phyloP scores from a whole-genome alignment of 257 asterid species.

The Scutellaria minor region DNA sequence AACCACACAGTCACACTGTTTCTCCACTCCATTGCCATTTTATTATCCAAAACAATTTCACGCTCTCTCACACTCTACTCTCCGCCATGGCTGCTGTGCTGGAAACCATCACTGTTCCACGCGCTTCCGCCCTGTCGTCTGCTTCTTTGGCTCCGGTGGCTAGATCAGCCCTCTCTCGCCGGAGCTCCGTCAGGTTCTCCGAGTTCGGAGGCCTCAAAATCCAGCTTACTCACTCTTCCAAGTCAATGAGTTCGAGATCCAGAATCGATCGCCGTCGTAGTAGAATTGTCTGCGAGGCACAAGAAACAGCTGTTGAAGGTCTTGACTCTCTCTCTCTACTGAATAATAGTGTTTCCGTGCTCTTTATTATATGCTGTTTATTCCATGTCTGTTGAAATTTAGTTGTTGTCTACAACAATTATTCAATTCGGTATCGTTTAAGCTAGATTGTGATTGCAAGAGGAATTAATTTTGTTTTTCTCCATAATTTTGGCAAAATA shows the following conservation, averaged over 20 bases:
- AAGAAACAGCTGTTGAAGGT: constrained; percentile 73
- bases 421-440: neutral
- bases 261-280: constrained; percentile 48
- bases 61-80: no score
- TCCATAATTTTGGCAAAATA: no score
- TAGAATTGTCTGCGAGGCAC: constrained; percentile 83
- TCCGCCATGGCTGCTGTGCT: constrained; percentile 69
- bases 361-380: neutral
- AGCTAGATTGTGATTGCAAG: neutral
- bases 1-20: no score
- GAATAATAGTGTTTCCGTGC: neutral
- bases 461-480: neutral
- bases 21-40: no score
- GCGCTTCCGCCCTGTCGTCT: constrained; percentile 61
- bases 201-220: constrained; percentile 67
- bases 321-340: neutral
- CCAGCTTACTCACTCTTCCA: constrained; percentile 54
- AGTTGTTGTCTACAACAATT: neutral
- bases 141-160: constrained; percentile 50
- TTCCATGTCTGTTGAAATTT: neutral
- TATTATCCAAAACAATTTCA: no score
- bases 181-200: constrained; percentile 64
- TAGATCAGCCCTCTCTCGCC: neutral
- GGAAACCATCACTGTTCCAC: constrained; percentile 72
- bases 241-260: constrained; percentile 45